These are phyloP conservation scores for Aspergillus cejpii DNA, from an alignment of 2,329 filamentous ascomycete species.

Conservation along the genomic window DNA sequence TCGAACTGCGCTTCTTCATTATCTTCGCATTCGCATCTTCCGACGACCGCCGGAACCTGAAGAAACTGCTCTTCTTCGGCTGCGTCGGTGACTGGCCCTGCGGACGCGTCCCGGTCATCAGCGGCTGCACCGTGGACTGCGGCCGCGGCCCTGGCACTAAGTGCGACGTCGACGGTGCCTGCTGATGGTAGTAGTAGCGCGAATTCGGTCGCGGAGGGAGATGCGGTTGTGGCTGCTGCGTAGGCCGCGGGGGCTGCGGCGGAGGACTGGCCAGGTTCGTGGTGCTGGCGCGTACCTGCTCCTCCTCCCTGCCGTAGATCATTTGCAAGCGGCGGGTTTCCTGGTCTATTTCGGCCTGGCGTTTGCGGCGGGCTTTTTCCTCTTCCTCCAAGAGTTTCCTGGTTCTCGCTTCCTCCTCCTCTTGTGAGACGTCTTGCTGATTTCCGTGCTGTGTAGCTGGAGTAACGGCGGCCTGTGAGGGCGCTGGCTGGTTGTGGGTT, in stretches of 20 bases:
- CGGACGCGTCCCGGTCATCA: conserved; percentile 7
- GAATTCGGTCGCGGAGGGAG: conserved; percentile 9
- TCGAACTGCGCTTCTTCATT: conserved; percentile 43
- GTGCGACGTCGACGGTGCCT: conserved; percentile 9
- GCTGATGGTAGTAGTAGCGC: conserved; percentile 14
- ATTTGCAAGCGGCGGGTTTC: conserved; percentile 68
- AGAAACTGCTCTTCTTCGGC: conserved; percentile 43
- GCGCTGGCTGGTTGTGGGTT: conserved; percentile 4
- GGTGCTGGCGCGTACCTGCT: conserved; percentile 24
- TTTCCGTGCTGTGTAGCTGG: conserved; percentile 12
- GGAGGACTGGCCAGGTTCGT: conserved; percentile 8
- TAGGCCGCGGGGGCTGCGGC: conserved; percentile 16
- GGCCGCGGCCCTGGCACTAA: conserved; percentile 6
- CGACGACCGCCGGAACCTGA: conserved; percentile 36
- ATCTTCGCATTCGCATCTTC: conserved; percentile 35
- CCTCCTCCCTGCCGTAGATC: conserved; percentile 48
- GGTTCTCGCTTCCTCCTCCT: conserved; percentile 48
- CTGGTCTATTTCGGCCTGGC: conserved; percentile 56
- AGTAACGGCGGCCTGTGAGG: conserved; percentile 4
- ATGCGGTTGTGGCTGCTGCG: conserved; percentile 18
- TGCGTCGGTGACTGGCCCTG: conserved; percentile 17
- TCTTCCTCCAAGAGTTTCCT: conserved; percentile 49
- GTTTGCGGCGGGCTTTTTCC: conserved; percentile 45
- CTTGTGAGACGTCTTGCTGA: conserved; percentile 40
- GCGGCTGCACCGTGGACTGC: conserved; percentile 17